Conservation (phyloP, 495 filamentous ascomycete species). For the Hypoxylon fuscum region DNA sequence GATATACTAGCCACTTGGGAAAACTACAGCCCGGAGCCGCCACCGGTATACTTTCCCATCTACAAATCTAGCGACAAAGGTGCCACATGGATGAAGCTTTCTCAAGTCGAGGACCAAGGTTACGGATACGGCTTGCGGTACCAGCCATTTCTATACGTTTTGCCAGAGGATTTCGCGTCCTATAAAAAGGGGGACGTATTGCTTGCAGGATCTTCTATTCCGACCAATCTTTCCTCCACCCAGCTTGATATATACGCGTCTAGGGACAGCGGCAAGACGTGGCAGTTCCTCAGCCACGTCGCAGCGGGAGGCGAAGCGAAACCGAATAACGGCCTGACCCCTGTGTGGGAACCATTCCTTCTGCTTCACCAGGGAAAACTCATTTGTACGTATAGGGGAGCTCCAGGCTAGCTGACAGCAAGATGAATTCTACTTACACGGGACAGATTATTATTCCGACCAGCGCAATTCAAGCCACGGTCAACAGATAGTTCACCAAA, state of each 20-base stretch:
- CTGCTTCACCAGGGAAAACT: conserved; percentile 64
- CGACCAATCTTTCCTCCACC: conserved; percentile 67
- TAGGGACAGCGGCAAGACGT: conserved; percentile 65
- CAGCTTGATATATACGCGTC: conserved; percentile 75
- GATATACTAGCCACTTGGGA: conserved; percentile 72
- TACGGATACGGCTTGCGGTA: conserved; percentile 72
- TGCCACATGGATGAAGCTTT: conserved; percentile 68
- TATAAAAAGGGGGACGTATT: conserved; percentile 69
- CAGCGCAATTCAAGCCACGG: conserved; percentile 71
- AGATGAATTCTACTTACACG: too few relatives aligned
- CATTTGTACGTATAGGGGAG: too few relatives aligned
- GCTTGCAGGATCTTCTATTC: conserved; percentile 69
- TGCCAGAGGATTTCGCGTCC: conserved; percentile 63
- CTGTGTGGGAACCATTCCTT: conserved; percentile 77
- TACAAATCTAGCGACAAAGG: conserved; percentile 70
- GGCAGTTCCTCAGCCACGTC: conserved; percentile 72
- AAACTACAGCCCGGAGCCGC: conserved; percentile 67
- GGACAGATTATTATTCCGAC: conserved; percentile 77
- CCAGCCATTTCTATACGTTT: conserved; percentile 72
- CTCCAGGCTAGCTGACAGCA: too few relatives aligned
- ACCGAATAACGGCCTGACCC: conserved; percentile 69
- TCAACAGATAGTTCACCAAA: conserved; percentile 73
- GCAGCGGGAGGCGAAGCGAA: conserved; percentile 68
- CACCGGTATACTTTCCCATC: conserved; percentile 69
- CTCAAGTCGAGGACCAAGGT: conserved; percentile 67